Percentiles rank a stretch among this genome's conserved stretches.
Evolutionary conservation across 2,329 filamentous ascomycete genomes (phyloP).

Genomic region (Calonectria naviculata): DNA sequence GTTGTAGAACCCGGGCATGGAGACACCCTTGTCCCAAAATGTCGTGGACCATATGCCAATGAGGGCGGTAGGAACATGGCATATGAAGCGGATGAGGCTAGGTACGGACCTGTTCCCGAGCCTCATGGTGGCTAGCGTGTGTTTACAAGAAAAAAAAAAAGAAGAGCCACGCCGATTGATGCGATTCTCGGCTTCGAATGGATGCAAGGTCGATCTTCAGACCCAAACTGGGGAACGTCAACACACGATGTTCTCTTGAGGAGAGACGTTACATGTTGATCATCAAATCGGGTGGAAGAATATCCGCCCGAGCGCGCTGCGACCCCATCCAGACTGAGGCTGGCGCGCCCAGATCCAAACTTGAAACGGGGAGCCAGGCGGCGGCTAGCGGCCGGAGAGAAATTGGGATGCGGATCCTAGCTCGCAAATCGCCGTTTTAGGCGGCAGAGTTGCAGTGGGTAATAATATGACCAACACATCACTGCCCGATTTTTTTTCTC

Average conservation of each 20-base stretch:
- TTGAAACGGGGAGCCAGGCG: background rate
- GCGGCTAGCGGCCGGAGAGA: background rate
- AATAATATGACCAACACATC: conserved; percentile 1
- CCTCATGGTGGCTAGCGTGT: background rate
- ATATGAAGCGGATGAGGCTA: conserved; percentile 5
- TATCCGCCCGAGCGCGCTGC: background rate
- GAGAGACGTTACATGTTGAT: background rate
- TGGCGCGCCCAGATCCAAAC: background rate
- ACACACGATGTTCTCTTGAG: background rate
- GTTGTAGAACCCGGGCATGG: background rate
- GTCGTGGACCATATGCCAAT: conserved; percentile 11
- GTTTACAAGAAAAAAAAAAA: background rate
- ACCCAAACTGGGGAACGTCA: background rate
- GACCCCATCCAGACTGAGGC: background rate
- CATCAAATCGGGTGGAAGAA: background rate
- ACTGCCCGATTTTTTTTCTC: background rate
- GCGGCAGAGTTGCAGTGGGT: background rate
- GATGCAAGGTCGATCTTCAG: background rate
- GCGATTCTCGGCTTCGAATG: background rate
- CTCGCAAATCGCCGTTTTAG: background rate
- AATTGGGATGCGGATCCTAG: background rate
- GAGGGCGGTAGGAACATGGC: conserved; percentile 2
- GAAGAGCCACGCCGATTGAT: background rate
- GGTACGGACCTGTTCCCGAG: background rate
- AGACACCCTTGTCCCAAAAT: background rate